Evolutionary conservation across 2,329 filamentous ascomycete genomes (phyloP), one percentile per base, ranked within the genome.

Genomic region (Cryphonectria parasitica): DNA sequence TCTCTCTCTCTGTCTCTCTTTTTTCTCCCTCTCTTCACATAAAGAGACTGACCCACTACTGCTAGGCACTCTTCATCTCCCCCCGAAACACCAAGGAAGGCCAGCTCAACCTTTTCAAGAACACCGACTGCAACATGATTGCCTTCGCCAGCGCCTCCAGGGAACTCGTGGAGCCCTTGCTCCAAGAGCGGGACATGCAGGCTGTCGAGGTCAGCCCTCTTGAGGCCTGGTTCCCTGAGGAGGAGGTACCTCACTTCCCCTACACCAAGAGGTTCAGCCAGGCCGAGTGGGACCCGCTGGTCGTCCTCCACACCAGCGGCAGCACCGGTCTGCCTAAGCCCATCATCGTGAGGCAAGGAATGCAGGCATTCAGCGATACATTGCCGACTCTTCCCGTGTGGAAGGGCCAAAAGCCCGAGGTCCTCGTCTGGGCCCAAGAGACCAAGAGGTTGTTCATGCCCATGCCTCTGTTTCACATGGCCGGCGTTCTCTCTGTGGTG

Each of bases 261-360:
- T 85, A 83, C 74, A 68, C 75, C 45, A 82, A 80, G 75, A 80
- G 80, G 0, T 85, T 80, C 43, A 81, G 83, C 4, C 75, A 84
- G 66, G 82, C 79, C 0, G 75, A 80, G 69, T 81, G 79, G 77
- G 82, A 85, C 4, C 83, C 83, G 0, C 67, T 82, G 3, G 60
- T 79, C 3, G 78, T 84, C 1, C 73, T 85, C 11, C 84, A 86
- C 74, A 85, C 83, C 0, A 84, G 82, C 67, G 84, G 84, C 7
- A 83, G 80, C 58, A 85, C 83, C 0, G 83, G 83, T 0, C 76
- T 84, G 3, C 84, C 84, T 0, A 85, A 84, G 74, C 83, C 83
- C 2, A 78, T 86, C n/a, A 72, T 82, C 13, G 74, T 77, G 28
- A 75, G 75, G 4, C 79, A 83, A 6, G 83, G 83, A 19, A 78